Percentiles rank a stretch among this genome's conserved stretches.
These are phyloP conservation scores for Camelina sativa DNA, from an alignment of 345 rosid species.

Conservation along the genomic window DNA sequence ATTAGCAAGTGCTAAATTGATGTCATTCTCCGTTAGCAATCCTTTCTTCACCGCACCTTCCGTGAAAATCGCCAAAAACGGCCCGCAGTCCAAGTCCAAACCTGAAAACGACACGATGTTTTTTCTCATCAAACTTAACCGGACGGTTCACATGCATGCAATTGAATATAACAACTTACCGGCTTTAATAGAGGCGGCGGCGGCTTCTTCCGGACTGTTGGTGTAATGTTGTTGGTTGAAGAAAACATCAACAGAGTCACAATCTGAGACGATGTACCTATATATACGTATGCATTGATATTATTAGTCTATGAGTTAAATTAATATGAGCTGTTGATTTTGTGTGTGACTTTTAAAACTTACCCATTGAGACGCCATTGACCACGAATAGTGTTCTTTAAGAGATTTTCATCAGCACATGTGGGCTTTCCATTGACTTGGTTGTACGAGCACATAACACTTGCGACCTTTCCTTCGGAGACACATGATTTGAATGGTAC, in stretches of 20 bases:
- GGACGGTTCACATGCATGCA: neutral
- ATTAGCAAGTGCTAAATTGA: slow-evolving; percentile 76
- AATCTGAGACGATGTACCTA: slow-evolving; percentile 94
- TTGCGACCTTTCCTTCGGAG: slow-evolving; percentile 80
- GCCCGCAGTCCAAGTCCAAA: slow-evolving; percentile 91
- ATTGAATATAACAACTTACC: slow-evolving; percentile 46
- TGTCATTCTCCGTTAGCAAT: slow-evolving; percentile 53
- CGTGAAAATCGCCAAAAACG: slow-evolving; percentile 72
- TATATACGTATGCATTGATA: neutral
- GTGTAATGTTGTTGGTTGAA: slow-evolving; percentile 85
- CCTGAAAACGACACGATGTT: slow-evolving; percentile 47
- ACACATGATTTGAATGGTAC: slow-evolving; percentile 93
- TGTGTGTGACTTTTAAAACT: slow-evolving; percentile 20
- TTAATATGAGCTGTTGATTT: slow-evolving; percentile 7
- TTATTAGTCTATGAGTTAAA: neutral
- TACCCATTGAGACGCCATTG: slow-evolving; percentile 89
- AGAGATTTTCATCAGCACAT: slow-evolving; percentile 84
- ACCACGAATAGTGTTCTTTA: slow-evolving; percentile 83
- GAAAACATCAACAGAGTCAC: slow-evolving; percentile 81
- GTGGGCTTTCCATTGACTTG: slow-evolving; percentile 96
- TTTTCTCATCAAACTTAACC: neutral
- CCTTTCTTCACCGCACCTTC: slow-evolving; percentile 65
- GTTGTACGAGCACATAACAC: slow-evolving; percentile 98
- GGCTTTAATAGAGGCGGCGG: slow-evolving; percentile 76
- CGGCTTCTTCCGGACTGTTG: slow-evolving; percentile 77